Base-by-base conservation (phyloP, 148 eudicot genomes). In the Mesembryanthemum crystallinum region DNA sequence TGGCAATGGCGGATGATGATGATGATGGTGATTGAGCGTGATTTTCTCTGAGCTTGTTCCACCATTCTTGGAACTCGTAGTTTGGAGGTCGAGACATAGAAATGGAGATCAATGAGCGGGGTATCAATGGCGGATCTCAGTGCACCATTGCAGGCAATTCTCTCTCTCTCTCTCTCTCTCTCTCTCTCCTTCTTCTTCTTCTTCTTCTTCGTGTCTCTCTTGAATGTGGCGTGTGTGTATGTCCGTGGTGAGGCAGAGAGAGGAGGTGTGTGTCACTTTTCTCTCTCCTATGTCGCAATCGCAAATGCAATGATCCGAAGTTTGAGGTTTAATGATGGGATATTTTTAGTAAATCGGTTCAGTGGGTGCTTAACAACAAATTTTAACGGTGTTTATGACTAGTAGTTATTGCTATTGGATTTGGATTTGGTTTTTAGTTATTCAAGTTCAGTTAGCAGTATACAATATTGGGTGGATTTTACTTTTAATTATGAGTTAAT, bases 41-140 rank as follows among this genome's bases (percentile, higher is more conserved):
- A 37, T 72, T 82, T 39, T 80, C 81, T 57, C 83, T 29, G 42
- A 85, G 94, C 80, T 88, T 83, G 84, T 81, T 90, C 94, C 91
- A 90, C 94, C 91, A 86, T 85, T 90, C 86, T 77, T 88, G 91
- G 67, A 90, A 88, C 83, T 90, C 94, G 69, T 87, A 65, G 77
- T 90, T 88, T 0, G 88, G 89, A 62, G 88, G 90, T 28, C 90
- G 90, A 88, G 94, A 84, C 91, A 90, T 90, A 51, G 64, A 63
- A 70, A 32, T 30, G 58, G 32, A 43, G 71, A 37, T 32, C 52
- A 18, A 66, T 4, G 21, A 24, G 23, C 21, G 42, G 28, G 25
- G 23, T 4, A 28, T 17, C 63, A 64, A 74, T 74, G 77, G 71
- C 61, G 60, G 71, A 5, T 39, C 71, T 43, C 27, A 57, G 71